Base-by-base conservation (phyloP, 2,329 filamentous ascomycete species). In the Paracoccidioides brasiliensis region DNA sequence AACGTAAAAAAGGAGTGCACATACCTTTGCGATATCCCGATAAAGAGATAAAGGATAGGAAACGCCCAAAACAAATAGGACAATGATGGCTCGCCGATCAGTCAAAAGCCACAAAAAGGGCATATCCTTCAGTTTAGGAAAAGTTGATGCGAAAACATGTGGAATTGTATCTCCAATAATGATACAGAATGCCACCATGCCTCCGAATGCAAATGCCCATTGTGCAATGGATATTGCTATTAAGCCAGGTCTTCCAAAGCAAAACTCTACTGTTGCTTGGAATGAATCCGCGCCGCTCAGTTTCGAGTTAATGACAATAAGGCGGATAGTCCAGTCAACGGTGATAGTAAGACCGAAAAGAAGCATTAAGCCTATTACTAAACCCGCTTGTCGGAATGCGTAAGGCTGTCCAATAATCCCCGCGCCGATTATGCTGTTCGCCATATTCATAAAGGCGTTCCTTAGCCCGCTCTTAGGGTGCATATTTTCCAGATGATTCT, bases 391-490 rank as follows among this genome's bases (percentile, higher is more conserved):
- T 57, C 82, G 83, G 67, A 98, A 85, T n/a, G 93, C 93, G 72
- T 97, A 98, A 10, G 93, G 90, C 72, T 98, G 93, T 3, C 88
- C 82, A 63, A 85, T 85, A 57, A 85, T 85, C 2, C 82, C 82
- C 35, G 82, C 82, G 35, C 82, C 82, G 59, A 98, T 96, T 69
- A 98, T 98, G 64, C 88, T 94, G 75, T 98, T 98, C 60, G 93
- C 91, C 93, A 98, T 98, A 73, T 98, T 98, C 90, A 97, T 95
- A 63, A 98, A 97, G 3, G 93, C 91, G 68, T 86, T 88, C 59
- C 80, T 78, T 73, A 97, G 79, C 4, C 86, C 86, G 56, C 88
- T 95, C 73, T 91, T 91, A 49, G 91, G 90, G 56, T 90, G 79
- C 22, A 80, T 78, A 59, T 70, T 76, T 62, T 83, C 80, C 56